Evolutionary conservation across 2,329 filamentous ascomycete genomes (phyloP).

Genomic region (Ceratocystis alfenasii): DNA sequence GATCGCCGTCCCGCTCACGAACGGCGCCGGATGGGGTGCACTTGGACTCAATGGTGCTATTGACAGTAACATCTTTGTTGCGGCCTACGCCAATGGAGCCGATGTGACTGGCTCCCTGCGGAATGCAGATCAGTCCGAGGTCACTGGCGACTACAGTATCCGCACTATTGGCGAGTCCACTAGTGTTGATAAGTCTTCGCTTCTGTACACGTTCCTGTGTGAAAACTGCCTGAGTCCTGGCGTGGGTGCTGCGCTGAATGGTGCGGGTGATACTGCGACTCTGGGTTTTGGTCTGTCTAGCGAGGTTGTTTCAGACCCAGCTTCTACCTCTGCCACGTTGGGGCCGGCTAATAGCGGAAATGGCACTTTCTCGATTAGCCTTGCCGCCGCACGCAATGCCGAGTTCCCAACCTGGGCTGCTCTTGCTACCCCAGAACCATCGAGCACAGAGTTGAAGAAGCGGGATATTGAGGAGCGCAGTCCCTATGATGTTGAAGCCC

Average conservation of each 20-base stretch:
- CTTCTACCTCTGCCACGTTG: constrained; percentile 22
- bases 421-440: constrained; percentile 18
- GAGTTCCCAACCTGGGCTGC: constrained; percentile 24
- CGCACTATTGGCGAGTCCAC: constrained; percentile 34
- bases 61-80: constrained; percentile 35
- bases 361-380: constrained; percentile 24
- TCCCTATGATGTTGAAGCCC: background rate
- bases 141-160: constrained; percentile 33
- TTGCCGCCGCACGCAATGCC: constrained; percentile 23
- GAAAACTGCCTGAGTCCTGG: constrained; percentile 29
- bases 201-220: constrained; percentile 38
- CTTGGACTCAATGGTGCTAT: constrained; percentile 36
- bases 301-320: constrained; percentile 23
- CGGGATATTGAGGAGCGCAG: constrained; percentile 2
- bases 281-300: constrained; percentile 32
- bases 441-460: constrained; percentile 4
- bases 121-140: constrained; percentile 35
- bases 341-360: constrained; percentile 24
- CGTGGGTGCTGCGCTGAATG: constrained; percentile 27
- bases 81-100: constrained; percentile 34
- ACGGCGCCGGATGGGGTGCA: constrained; percentile 36
- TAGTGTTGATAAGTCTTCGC: constrained; percentile 33
- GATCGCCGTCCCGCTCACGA: constrained; percentile 32
- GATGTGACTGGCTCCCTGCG: constrained; percentile 35
- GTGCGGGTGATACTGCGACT: constrained; percentile 25